Evolutionary conservation across 2,329 filamentous ascomycete species (phyloP).

Genomic region (Volutella citrinella): DNA sequence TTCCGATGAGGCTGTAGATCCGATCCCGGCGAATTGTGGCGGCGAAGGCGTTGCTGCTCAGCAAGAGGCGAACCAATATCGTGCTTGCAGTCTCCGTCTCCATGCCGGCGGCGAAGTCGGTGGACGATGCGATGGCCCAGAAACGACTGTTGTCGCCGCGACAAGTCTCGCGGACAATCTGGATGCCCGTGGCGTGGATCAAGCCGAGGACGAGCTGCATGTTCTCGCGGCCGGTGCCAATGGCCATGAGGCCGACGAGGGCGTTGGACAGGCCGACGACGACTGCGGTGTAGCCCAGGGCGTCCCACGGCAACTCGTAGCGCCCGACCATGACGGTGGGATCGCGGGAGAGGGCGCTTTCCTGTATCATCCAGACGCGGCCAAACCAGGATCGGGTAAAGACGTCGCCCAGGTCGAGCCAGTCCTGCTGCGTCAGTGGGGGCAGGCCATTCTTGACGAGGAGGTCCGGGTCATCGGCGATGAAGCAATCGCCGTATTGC

Average conservation of each 20-base stretch:
- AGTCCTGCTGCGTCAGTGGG: slow-evolving; percentile 12
- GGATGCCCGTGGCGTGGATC: slow-evolving; percentile 14
- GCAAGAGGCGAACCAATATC: slow-evolving; percentile 12
- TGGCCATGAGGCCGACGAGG: slow-evolving; percentile 11
- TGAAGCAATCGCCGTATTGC: slow-evolving; percentile 13
- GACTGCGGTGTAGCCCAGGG: slow-evolving; percentile 14
- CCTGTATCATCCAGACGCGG: slow-evolving; percentile 28
- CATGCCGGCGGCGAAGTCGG: slow-evolving; percentile 15
- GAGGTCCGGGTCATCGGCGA: slow-evolving; percentile 13
- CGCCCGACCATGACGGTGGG: slow-evolving; percentile 19
- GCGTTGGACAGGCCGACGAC: slow-evolving; percentile 12
- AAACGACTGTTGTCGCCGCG: slow-evolving; percentile 11
- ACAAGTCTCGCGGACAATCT: slow-evolving; percentile 17
- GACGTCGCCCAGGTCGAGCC: slow-evolving; percentile 13
- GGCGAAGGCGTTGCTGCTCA: slow-evolving; percentile 16
- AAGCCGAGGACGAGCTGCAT: slow-evolving; percentile 11
- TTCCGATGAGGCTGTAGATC: slow-evolving; percentile 22
- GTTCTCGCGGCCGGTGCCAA: slow-evolving; percentile 1
- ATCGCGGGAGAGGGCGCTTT: slow-evolving; percentile 19
- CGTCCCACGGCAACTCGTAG: slow-evolving; percentile 15
- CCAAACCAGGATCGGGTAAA: slow-evolving; percentile 23
- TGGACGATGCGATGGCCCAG: slow-evolving; percentile 4
- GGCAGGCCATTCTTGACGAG: slow-evolving; percentile 16
- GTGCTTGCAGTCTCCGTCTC: slow-evolving; percentile 4
- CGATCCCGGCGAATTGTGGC: slow-evolving; percentile 19